Percentiles rank a stretch among this genome's conserved stretches.
These are phyloP conservation scores for Epicoccum sorghinum DNA, from an alignment of 2,329 filamentous ascomycete species.

Conservation along the genomic window DNA sequence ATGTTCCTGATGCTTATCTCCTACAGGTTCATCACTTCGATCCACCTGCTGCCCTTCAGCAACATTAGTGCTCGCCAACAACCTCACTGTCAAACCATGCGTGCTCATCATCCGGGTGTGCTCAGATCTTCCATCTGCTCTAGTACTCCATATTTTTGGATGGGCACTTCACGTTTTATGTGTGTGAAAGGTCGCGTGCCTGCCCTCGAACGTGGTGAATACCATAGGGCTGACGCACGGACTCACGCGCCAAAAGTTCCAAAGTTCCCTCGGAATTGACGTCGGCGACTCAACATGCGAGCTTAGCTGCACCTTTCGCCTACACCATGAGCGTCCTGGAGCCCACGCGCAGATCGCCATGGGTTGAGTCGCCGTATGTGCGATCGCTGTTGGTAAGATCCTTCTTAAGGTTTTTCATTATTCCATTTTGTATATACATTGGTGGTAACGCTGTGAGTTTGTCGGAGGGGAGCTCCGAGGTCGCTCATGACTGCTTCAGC, in stretches of 20 bases:
- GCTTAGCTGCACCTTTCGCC: constrained; percentile 28
- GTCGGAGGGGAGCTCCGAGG: background rate
- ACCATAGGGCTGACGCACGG: constrained; percentile 10
- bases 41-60: background rate
- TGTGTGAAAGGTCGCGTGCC: background rate
- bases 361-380: constrained; percentile 56
- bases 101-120: constrained; percentile 16
- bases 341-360: constrained; percentile 32
- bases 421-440: constrained; percentile 1
- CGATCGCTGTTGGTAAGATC: constrained; percentile 55
- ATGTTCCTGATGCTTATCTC: background rate
- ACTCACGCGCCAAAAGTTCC: background rate
- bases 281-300: constrained; percentile 19
- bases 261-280: constrained; percentile 3
- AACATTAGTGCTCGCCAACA: constrained; percentile 30
- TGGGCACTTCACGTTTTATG: background rate
- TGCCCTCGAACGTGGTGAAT: background rate
- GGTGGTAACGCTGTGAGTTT: background rate
- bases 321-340: constrained; percentile 43
- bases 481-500: background rate
- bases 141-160: background rate
- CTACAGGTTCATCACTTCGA: background rate
- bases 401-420: too few relatives aligned
- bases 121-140: background rate
- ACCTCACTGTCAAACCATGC: constrained; percentile 22